Conservation (phyloP, 2,329 filamentous ascomycete genomes). For the Cordyceps sp. region DNA sequence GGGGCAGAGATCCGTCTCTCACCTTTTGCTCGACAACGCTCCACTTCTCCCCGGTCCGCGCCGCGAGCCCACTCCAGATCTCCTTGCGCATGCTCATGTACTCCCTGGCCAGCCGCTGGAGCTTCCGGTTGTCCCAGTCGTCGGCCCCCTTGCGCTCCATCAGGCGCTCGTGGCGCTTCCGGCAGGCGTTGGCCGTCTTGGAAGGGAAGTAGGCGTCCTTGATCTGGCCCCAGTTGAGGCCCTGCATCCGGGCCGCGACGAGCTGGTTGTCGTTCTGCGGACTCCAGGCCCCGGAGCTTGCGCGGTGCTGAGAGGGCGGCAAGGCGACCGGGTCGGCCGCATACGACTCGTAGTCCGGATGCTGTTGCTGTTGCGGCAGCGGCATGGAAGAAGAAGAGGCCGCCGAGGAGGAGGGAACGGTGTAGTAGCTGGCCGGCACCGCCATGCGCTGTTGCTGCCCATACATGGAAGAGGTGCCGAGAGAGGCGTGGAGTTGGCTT, state of each 20-base stretch:
- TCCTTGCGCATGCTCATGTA: constrained; percentile 68
- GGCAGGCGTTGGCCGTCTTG: constrained; percentile 72
- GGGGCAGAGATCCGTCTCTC: no score
- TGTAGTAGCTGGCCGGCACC: constrained; percentile 23
- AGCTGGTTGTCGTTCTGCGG: constrained; percentile 59
- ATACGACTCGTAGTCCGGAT: constrained; percentile 22
- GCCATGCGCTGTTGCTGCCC: constrained; percentile 23
- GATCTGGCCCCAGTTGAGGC: constrained; percentile 73
- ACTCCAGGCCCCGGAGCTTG: constrained; percentile 55
- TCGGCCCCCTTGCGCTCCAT: constrained; percentile 60
- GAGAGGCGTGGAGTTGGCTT: constrained; percentile 20
- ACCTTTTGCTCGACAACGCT: constrained; percentile 50
- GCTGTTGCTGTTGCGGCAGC: constrained; percentile 13
- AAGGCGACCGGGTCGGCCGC: constrained; percentile 15
- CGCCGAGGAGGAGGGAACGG: constrained; percentile 17
- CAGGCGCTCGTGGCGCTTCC: constrained; percentile 73
- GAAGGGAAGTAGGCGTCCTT: constrained; percentile 57
- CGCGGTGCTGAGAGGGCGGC: constrained; percentile 32
- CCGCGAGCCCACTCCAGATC: constrained; percentile 64
- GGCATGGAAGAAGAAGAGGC: constrained; percentile 12
- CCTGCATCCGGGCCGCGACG: constrained; percentile 52
- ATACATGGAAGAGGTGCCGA: constrained; percentile 25
- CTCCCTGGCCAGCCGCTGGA: constrained; percentile 57
- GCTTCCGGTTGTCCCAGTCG: constrained; percentile 62
- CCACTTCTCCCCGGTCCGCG: constrained; percentile 71